Evolutionary conservation across 73 alveolate species (phyloP).

Genomic region (Paraurostyla sp.): DNA sequence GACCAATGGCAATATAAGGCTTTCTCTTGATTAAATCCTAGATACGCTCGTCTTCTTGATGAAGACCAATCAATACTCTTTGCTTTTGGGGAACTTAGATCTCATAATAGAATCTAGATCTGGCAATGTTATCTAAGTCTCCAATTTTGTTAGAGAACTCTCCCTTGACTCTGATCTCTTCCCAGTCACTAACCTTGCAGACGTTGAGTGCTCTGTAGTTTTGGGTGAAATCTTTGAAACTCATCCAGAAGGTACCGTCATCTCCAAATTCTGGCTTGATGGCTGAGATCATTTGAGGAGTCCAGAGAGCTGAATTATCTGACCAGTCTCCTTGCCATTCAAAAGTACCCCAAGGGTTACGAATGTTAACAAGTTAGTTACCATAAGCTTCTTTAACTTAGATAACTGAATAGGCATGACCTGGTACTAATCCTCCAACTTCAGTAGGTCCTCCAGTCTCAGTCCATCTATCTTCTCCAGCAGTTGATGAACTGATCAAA

Average conservation of each 20-base stretch:
- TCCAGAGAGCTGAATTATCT: conserved; percentile 84
- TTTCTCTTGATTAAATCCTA: conserved; percentile 76
- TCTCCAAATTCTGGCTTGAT: conserved; percentile 73
- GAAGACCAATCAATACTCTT: conserved; percentile 72
- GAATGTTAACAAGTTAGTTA: conserved; percentile 73
- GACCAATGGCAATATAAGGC: conserved; percentile 75
- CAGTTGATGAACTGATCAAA: conserved; percentile 85
- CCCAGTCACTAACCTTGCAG: conserved; percentile 69
- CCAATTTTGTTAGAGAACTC: conserved; percentile 47
- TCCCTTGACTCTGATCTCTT: conserved; percentile 79
- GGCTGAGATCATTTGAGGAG: conserved; percentile 78
- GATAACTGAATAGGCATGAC: conserved; percentile 86
- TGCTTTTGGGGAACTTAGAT: conserved; percentile 44
- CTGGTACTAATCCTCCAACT: conserved; percentile 84
- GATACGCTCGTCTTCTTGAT: conserved; percentile 89
- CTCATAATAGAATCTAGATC: conserved; percentile 64
- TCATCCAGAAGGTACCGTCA: conserved; percentile 83
- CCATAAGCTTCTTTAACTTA: conserved; percentile 71
- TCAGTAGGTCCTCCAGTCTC: conserved; percentile 82
- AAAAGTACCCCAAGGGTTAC: conserved; percentile 95
- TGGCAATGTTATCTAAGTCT: conserved; percentile 15
- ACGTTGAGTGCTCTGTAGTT: conserved; percentile 69
- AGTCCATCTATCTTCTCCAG: conserved; percentile 82
- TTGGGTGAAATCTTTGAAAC: conserved; percentile 65
- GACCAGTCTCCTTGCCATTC: conserved; percentile 95